Conservation (phyloP, 2,329 filamentous ascomycete genomes). For the Arthrobotrys sinensis region DNA sequence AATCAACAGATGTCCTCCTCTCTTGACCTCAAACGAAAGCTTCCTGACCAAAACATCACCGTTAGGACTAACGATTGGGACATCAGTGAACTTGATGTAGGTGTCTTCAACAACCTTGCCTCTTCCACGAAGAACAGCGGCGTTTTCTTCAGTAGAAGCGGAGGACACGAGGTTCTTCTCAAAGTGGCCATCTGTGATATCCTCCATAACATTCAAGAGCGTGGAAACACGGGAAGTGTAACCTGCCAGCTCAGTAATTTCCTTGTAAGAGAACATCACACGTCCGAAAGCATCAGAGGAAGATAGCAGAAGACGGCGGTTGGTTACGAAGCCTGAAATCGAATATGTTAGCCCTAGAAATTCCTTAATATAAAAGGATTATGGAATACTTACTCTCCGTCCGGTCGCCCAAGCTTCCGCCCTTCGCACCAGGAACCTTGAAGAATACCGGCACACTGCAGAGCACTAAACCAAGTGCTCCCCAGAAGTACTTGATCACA, state of each 20-base stretch:
- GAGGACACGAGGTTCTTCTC: slow-evolving; percentile 97
- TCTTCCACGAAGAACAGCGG: slow-evolving; percentile 84
- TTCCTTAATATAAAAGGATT: not conserved
- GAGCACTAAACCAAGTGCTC: slow-evolving; percentile 88
- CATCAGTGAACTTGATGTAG: slow-evolving; percentile 86
- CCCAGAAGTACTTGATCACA: slow-evolving; percentile 99
- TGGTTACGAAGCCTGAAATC: slow-evolving; percentile 81
- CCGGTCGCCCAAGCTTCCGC: slow-evolving; percentile 70
- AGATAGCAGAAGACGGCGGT: slow-evolving; percentile 89
- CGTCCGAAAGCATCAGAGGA: slow-evolving; percentile 96
- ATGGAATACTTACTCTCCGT: slow-evolving; percentile 72
- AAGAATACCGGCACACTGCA: slow-evolving; percentile 98
- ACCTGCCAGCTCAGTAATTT: slow-evolving; percentile 94
- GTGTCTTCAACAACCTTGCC: slow-evolving; percentile 86
- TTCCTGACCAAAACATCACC: slow-evolving; percentile 90
- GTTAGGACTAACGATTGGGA: slow-evolving; percentile 97
- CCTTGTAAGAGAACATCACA: slow-evolving; percentile 98
- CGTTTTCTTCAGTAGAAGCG: slow-evolving; percentile 84
- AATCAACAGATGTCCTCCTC: slow-evolving; percentile 91
- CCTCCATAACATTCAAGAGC: slow-evolving; percentile 92
- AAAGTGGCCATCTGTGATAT: slow-evolving; percentile 89
- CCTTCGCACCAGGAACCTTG: slow-evolving; percentile 80
- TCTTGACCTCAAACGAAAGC: slow-evolving; percentile 87
- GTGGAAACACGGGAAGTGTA: slow-evolving; percentile 94
- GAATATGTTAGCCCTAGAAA: slow-evolving; percentile 28